These are phyloP conservation scores for Anaeromyces robustus DNA, from an alignment of 192 early-diverging fungal genomes.

Conservation along the genomic window DNA sequence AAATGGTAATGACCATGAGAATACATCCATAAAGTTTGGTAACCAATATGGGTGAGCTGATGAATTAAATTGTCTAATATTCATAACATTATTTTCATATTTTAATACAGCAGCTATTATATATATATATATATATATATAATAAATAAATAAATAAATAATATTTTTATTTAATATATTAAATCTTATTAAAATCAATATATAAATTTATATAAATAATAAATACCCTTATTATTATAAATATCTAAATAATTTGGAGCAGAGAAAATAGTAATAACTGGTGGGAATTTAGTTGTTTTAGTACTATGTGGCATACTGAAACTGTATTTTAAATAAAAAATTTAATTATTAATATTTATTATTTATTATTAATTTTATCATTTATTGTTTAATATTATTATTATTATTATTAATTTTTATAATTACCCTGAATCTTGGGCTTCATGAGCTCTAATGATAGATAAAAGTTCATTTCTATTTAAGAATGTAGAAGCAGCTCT, in stretches of 20 bases:
- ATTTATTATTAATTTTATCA: too few relatives aligned
- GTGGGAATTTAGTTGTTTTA: slow-evolving; percentile 81
- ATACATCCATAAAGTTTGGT: slow-evolving; percentile 98
- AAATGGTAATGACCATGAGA: slow-evolving; percentile 94
- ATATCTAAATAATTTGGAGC: slow-evolving; percentile 97
- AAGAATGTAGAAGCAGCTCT: slow-evolving; percentile 83
- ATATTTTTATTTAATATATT: too few relatives aligned
- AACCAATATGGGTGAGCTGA: slow-evolving; percentile 97
- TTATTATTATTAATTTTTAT: too few relatives aligned
- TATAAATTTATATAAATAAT: background rate
- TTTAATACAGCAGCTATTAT: slow-evolving; percentile 74
- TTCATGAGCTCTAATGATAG: slow-evolving; percentile 93
- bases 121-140: background rate
- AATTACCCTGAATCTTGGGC: slow-evolving; percentile 88
- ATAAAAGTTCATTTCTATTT: slow-evolving; percentile 83
- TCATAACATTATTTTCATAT: slow-evolving; percentile 99
- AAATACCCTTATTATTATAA: slow-evolving; percentile 83
- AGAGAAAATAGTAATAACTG: slow-evolving; percentile 95
- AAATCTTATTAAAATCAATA: too few relatives aligned
- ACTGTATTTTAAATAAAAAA: background rate
- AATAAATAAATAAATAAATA: too few relatives aligned
- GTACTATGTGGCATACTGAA: slow-evolving; percentile 17
- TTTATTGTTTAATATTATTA: too few relatives aligned
- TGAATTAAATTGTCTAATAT: slow-evolving; percentile 91
- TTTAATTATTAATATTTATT: too few relatives aligned